Percentiles rank a stretch among this genome's conserved stretches.
Conservation (phyloP, 2,329 filamentous ascomycete genomes). For the Stagonosporopsis tanaceti region DNA sequence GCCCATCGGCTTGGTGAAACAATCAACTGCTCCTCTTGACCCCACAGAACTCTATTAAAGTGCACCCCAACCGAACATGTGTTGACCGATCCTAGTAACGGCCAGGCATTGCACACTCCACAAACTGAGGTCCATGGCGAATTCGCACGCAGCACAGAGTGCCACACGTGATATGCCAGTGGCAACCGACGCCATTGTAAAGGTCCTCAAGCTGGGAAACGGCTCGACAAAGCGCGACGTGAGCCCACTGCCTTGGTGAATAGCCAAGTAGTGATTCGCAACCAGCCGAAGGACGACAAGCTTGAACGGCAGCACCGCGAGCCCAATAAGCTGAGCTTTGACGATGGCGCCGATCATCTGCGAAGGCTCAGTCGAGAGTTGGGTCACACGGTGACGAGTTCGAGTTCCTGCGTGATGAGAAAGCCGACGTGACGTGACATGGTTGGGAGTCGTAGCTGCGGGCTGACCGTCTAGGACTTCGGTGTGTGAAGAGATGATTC, state of each 20-base stretch:
- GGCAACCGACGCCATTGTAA: conserved; percentile 32
- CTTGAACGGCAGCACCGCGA: conserved; percentile 43
- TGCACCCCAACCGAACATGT: conserved; percentile 46
- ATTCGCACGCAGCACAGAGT: conserved; percentile 42
- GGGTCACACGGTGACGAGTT: conserved; percentile 45
- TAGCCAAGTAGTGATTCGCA: conserved; percentile 40
- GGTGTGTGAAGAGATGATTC: conserved; percentile 40
- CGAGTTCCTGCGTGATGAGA: conserved; percentile 12
- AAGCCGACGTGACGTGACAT: conserved; percentile 7
- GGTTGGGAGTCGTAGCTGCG: conserved; percentile 16
- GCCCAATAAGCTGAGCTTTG: conserved; percentile 42
- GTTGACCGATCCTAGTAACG: conserved; percentile 40
- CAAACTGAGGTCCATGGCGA: conserved; percentile 44
- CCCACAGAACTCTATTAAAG: conserved; percentile 22
- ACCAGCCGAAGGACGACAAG: conserved; percentile 41
- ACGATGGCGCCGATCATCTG: conserved; percentile 44
- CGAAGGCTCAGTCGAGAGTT: conserved; percentile 45
- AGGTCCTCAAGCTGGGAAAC: conserved; percentile 16
- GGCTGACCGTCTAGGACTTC: conserved; percentile 29
- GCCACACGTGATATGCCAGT: conserved; percentile 41
- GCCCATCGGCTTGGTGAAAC: conserved; percentile 1
- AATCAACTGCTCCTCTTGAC: background rate
- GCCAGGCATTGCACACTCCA: conserved; percentile 47
- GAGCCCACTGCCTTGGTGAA: conserved; percentile 7
- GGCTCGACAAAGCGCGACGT: conserved; percentile 19